These are phyloP conservation scores for Rostrohypoxylon terebratum DNA, from an alignment of 495 filamentous ascomycete genomes.

Conservation along the genomic window DNA sequence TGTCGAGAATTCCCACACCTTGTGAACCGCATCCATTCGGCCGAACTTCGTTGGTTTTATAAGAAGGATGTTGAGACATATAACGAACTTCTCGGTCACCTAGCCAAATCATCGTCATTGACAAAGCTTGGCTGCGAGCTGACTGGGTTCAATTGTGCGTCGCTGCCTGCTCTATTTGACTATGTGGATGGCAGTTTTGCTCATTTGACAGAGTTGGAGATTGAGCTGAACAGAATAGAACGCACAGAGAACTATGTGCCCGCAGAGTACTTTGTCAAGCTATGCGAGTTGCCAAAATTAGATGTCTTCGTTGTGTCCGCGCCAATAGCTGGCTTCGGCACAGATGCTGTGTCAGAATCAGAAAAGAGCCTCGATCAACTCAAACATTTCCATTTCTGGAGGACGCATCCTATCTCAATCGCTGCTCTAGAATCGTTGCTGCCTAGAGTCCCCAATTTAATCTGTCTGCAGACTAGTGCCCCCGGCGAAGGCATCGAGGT, in stretches of 20 bases:
- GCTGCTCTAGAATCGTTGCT: conserved; percentile 11
- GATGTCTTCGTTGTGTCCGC: background rate
- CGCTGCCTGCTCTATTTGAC: conserved; percentile 8
- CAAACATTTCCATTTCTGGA: conserved; percentile 4
- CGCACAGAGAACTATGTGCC: conserved; percentile 8
- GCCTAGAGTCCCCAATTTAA: conserved; percentile 12
- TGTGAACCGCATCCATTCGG: conserved; percentile 16
- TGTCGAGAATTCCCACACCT: background rate
- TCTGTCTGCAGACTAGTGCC: background rate
- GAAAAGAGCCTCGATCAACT: background rate
- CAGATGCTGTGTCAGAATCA: background rate
- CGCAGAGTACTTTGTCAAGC: background rate
- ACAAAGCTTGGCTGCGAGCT: background rate
- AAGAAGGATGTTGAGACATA: background rate
- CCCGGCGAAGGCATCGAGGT: background rate
- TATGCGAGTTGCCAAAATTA: conserved; percentile 26
- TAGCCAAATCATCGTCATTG: conserved; percentile 22
- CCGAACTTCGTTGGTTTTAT: background rate
- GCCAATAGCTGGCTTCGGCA: background rate
- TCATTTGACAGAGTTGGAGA: background rate
- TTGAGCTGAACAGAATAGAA: background rate
- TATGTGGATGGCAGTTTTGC: conserved; percentile 16
- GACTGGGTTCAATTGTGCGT: background rate
- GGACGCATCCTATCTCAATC: background rate
- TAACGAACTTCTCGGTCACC: conserved; percentile 11